Conservation (phyloP, 768 basidiomycete species). For the Fibroporia radiculosa region DNA sequence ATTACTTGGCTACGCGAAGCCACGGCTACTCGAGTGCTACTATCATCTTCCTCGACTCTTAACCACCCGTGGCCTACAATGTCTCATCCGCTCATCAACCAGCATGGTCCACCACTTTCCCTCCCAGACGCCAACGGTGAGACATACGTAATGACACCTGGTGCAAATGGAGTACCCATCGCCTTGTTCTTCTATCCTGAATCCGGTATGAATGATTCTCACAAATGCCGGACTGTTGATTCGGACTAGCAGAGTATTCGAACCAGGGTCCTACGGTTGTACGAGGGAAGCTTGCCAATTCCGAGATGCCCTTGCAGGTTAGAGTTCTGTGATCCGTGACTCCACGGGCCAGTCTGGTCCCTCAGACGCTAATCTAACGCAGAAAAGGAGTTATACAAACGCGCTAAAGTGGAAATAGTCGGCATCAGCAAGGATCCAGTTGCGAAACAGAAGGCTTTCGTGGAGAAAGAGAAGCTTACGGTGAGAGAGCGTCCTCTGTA, state of each 20-base stretch:
- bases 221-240: neutral
- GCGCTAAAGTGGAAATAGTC: slow-evolving; percentile 55
- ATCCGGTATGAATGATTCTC: slow-evolving; percentile 36
- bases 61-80: neutral
- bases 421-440: slow-evolving; percentile 72
- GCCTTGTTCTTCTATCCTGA: slow-evolving; percentile 77
- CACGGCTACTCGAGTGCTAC: neutral
- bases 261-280: slow-evolving; percentile 63
- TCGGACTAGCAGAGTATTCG: neutral
- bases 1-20: neutral
- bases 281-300: slow-evolving; percentile 80
- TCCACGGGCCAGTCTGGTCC: neutral
- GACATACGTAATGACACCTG: slow-evolving; percentile 52
- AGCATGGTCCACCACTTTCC: slow-evolving; percentile 58
- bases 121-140: slow-evolving; percentile 60
- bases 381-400: slow-evolving; percentile 63
- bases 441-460: slow-evolving; percentile 67
- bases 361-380: neutral
- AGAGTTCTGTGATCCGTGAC: no score
- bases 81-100: slow-evolving; percentile 45
- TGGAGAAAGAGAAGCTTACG: slow-evolving; percentile 58
- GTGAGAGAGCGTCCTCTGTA: slow-evolving; percentile 29
- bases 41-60: neutral
- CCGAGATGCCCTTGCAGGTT: slow-evolving; percentile 70
- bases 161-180: slow-evolving; percentile 47